Evolutionary conservation across 352 stramenopile species (phyloP).

Genomic region (Phytophthora lateralis): DNA sequence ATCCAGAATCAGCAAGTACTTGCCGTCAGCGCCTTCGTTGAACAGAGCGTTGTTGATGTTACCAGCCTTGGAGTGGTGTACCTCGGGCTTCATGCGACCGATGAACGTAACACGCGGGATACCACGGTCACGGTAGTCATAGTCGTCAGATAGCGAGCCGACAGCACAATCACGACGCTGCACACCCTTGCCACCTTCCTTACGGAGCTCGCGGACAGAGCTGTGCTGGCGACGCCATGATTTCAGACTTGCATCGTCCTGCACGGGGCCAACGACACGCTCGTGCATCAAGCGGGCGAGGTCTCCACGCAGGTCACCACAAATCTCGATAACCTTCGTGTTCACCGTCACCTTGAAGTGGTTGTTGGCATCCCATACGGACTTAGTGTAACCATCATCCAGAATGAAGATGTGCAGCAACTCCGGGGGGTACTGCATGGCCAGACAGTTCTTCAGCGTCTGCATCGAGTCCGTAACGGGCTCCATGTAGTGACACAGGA

Average conservation of each 20-base stretch:
- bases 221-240: slow-evolving; percentile 88
- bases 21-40: slow-evolving; percentile 89
- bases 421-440: slow-evolving; percentile 89
- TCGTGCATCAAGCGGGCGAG: slow-evolving; percentile 88
- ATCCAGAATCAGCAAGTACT: slow-evolving; percentile 92
- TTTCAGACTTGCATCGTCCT: slow-evolving; percentile 81
- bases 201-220: slow-evolving; percentile 82
- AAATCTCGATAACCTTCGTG: slow-evolving; percentile 89
- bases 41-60: slow-evolving; percentile 93
- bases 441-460: slow-evolving; percentile 87
- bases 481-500: slow-evolving; percentile 92
- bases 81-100: slow-evolving; percentile 88
- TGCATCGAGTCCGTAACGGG: slow-evolving; percentile 84
- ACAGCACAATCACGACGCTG: slow-evolving; percentile 87
- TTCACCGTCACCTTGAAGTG: slow-evolving; percentile 91
- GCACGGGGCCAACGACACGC: slow-evolving; percentile 76
- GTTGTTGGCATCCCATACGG: slow-evolving; percentile 90
- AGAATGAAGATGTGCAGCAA: slow-evolving; percentile 87
- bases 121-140: slow-evolving; percentile 90
- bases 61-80: slow-evolving; percentile 91
- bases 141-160: slow-evolving; percentile 87
- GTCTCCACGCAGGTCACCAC: slow-evolving; percentile 83
- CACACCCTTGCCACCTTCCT: slow-evolving; percentile 81
- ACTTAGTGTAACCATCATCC: slow-evolving; percentile 92
- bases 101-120: slow-evolving; percentile 88